Conservation (phyloP, 208 protist species). For the Leishmania mexicana region DNA sequence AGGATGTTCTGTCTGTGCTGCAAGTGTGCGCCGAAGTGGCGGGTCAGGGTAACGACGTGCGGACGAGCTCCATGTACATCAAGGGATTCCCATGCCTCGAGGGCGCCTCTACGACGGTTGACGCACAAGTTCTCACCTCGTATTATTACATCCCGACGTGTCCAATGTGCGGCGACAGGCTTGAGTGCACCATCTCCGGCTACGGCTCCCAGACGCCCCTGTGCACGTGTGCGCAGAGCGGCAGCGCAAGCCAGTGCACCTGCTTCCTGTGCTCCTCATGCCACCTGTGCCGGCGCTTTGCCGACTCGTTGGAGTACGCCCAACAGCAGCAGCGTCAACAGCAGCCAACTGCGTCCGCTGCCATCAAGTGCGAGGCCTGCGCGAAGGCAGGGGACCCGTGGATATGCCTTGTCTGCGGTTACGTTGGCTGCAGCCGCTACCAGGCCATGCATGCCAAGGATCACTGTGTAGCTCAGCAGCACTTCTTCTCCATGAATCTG, state of each 20-base stretch:
- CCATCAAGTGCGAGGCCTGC: conserved; percentile 71
- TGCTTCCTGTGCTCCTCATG: conserved; percentile 66
- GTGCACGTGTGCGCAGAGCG: conserved; percentile 36
- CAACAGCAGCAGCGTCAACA: conserved; percentile 22
- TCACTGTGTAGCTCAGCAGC: conserved; percentile 59
- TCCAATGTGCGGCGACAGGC: conserved; percentile 71
- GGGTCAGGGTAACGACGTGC: conserved; percentile 31
- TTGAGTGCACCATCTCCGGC: conserved; percentile 75
- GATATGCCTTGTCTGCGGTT: conserved; percentile 92
- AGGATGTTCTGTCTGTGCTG: conserved; percentile 51
- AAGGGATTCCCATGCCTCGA: conserved; percentile 38
- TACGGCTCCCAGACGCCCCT: conserved; percentile 42
- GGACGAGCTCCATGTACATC: conserved; percentile 45
- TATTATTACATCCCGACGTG: conserved; percentile 87
- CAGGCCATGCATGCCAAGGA: conserved; percentile 89
- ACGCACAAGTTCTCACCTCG: conserved; percentile 16
- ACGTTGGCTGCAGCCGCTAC: conserved; percentile 93
- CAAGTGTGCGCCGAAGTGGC: conserved; percentile 40
- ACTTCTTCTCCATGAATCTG: conserved; percentile 92
- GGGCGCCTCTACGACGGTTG: conserved; percentile 4
- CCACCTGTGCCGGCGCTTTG: conserved; percentile 55
- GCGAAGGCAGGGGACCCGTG: conserved; percentile 76
- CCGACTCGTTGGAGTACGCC: conserved; percentile 21
- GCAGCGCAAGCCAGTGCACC: conserved; percentile 36
- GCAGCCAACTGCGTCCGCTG: conserved; percentile 1